Evolutionary conservation across 2,329 filamentous ascomycete species (phyloP).

Genomic region (Emergomyces africanus): DNA sequence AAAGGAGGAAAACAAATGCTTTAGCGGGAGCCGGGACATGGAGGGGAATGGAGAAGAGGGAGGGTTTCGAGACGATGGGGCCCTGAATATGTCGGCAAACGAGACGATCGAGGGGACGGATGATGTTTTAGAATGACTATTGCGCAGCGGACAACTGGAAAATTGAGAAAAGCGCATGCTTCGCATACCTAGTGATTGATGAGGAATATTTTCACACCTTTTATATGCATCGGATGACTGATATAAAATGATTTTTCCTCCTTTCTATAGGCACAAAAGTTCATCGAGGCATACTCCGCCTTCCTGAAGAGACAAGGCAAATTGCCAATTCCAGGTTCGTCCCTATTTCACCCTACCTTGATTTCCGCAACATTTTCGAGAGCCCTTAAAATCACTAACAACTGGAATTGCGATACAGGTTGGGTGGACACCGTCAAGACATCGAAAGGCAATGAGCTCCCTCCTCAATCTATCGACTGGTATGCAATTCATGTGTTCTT

Average conservation of each 20-base stretch:
- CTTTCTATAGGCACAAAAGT: constrained; percentile 47
- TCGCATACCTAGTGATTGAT: not conserved
- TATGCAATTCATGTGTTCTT: constrained; percentile 37
- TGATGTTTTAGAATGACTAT: too few relatives aligned
- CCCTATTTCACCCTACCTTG: constrained; percentile 11
- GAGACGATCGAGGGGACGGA: not conserved
- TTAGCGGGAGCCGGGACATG: not conserved
- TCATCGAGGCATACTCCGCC: constrained; percentile 54
- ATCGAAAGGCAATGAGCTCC: constrained; percentile 89
- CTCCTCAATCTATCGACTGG: constrained; percentile 98
- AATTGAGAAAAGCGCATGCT: not conserved
- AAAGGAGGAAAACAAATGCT: not conserved
- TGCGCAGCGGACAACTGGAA: not conserved
- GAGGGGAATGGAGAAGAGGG: not conserved
- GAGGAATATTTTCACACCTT: not conserved
- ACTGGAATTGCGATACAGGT: constrained; percentile 40
- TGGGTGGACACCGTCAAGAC: constrained; percentile 99
- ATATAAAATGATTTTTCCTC: constrained; percentile 2
- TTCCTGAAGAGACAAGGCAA: constrained; percentile 62
- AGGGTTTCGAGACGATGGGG: not conserved
- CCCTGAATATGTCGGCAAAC: not conserved
- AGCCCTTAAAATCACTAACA: not conserved
- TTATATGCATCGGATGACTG: constrained; percentile 3
- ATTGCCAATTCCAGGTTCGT: constrained; percentile 56
- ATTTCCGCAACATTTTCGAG: constrained; percentile 5